Conservation (phyloP, 768 basidiomycete species). For the Auriscalpium vulgare region DNA sequence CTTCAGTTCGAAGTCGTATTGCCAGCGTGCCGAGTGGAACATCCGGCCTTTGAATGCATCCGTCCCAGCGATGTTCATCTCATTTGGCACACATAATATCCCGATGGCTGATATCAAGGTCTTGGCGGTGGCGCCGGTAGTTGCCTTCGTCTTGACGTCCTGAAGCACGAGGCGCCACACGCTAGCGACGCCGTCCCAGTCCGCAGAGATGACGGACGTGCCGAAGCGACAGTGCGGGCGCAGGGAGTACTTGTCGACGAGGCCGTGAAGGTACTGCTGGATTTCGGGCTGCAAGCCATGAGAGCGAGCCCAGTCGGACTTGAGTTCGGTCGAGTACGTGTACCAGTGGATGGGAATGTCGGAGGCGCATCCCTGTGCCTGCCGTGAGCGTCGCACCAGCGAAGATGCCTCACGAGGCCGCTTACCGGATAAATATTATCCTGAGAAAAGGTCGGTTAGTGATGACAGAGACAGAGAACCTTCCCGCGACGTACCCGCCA, state of each 20-base stretch:
- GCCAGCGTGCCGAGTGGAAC: slow-evolving; percentile 53
- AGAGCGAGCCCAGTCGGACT: slow-evolving; percentile 19
- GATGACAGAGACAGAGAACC: background rate
- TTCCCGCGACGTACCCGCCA: slow-evolving; percentile 16
- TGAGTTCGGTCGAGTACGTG: slow-evolving; percentile 20
- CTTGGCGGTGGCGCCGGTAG: slow-evolving; percentile 14
- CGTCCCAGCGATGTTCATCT: slow-evolving; percentile 18
- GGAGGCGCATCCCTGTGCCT: slow-evolving; percentile 19
- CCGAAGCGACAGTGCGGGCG: slow-evolving; percentile 16
- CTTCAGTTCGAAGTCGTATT: slow-evolving; percentile 41
- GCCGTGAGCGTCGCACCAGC: background rate
- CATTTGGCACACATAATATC: slow-evolving; percentile 17
- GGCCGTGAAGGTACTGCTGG: slow-evolving; percentile 17
- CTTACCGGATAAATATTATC: slow-evolving; percentile 21
- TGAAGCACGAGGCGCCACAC: slow-evolving; percentile 20
- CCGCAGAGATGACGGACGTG: slow-evolving; percentile 21
- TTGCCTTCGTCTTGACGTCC: slow-evolving; percentile 11
- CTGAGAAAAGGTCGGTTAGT: background rate
- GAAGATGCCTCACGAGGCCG: background rate
- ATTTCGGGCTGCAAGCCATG: slow-evolving; percentile 22
- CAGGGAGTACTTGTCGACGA: slow-evolving; percentile 16
- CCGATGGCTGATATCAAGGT: slow-evolving; percentile 24
- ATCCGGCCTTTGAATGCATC: slow-evolving; percentile 37
- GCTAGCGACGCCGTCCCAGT: slow-evolving; percentile 21
- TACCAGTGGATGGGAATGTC: slow-evolving; percentile 22